Conservation (phyloP, 345 rosid genomes). For the Gossypium rotundifolium region DNA sequence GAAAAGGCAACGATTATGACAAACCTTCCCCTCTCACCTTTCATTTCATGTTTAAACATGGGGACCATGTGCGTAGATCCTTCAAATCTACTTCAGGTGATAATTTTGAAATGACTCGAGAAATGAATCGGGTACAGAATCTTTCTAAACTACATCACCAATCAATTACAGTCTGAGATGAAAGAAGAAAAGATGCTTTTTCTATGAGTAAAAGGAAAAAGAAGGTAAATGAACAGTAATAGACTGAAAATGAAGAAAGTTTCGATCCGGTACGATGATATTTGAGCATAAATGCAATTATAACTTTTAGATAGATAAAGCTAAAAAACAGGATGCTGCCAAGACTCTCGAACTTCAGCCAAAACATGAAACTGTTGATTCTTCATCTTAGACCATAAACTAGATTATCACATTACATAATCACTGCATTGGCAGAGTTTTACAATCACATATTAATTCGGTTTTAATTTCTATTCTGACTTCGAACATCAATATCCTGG, state of each 20-base stretch:
- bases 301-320: not conserved
- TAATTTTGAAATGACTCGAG: constrained; percentile 1
- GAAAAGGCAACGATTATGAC: constrained; percentile 20
- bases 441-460: not conserved
- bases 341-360: not conserved
- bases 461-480: not conserved
- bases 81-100: constrained; percentile 3
- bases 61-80: constrained; percentile 18
- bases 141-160: not conserved
- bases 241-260: not conserved
- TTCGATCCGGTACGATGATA: not conserved
- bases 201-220: not conserved
- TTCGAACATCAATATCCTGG: not conserved
- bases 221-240: not conserved
- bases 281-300: not conserved
- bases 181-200: constrained; percentile 1
- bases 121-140: not conserved
- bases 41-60: constrained; percentile 17
- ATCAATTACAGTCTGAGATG: not conserved
- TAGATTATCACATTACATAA: not conserved
- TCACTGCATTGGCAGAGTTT: not conserved
- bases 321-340: not conserved
- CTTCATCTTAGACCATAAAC: not conserved
- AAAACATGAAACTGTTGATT: not conserved
- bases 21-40: constrained; percentile 9